A percentile compares a stretch with the other conserved stretches of the same genome.
Conservation (phyloP, 1,284 basidiomycete genomes). For the Naganishia cerealis region DNA sequence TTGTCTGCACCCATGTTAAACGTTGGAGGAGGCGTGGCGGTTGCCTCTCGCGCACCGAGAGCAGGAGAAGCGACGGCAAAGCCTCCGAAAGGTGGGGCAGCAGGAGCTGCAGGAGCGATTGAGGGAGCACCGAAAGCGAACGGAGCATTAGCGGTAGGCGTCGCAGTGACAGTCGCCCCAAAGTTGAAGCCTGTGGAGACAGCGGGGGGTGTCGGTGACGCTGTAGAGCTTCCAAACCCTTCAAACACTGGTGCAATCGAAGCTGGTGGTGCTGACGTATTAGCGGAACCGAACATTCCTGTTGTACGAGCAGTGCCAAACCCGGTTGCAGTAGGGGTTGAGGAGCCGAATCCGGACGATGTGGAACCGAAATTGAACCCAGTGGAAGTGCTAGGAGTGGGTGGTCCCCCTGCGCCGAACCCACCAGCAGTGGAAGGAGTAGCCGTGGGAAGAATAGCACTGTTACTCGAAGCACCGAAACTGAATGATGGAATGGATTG, state of each 20-base stretch:
- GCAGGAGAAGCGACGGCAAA: constrained; percentile 16
- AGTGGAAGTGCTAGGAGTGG: constrained; percentile 8
- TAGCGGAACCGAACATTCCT: constrained; percentile 5
- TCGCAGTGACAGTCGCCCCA: background rate
- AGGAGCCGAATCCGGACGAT: constrained; percentile 7
- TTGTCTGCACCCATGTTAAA: constrained; percentile 31
- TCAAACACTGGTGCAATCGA: constrained; percentile 18
- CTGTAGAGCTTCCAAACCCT: constrained; percentile 5
- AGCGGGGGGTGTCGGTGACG: constrained; percentile 6
- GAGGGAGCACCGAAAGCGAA: constrained; percentile 13
- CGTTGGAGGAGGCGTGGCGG: constrained; percentile 26
- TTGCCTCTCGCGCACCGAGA: constrained; percentile 20
- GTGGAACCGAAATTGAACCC: constrained; percentile 21
- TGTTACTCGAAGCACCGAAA: constrained; percentile 7
- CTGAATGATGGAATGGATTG: constrained; percentile 6
- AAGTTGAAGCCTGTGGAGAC: constrained; percentile 6
- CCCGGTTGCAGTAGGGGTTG: background rate
- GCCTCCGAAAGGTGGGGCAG: constrained; percentile 17
- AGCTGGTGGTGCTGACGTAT: background rate
- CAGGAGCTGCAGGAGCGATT: background rate
- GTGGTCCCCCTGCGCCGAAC: background rate
- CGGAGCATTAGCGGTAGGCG: background rate
- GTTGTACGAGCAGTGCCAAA: constrained; percentile 17
- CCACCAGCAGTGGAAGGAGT: constrained; percentile 6
- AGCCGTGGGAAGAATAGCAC: background rate